Base-by-base conservation (phyloP, 192 early-diverging fungal genomes). In the Helicostylum pulchrum region DNA sequence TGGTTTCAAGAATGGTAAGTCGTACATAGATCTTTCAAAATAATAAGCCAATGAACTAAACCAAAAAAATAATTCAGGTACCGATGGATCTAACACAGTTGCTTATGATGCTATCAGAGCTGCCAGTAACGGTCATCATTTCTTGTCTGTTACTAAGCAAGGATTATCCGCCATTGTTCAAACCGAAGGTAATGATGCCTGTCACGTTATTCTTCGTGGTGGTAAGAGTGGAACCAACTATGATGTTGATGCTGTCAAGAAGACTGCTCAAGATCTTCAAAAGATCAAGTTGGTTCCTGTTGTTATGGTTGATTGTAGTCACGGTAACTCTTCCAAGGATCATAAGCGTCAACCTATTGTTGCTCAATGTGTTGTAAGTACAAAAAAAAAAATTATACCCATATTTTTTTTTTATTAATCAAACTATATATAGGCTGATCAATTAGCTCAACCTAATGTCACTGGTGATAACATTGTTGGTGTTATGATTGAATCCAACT, bases 291-390 rank as follows among this genome's bases (percentile, higher is more conserved):
- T 80, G 60, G 77, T 80, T 64, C 45, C 81, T 19, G 68, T 77
- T 3, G 58, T 99, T 58, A 99, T 99, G 96, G 77, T 97, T 61
- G 96, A 99, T 72, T 95, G 92, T 77, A 93, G 90, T 59, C 96
- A 99, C 77, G 96, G 96, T 30, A 99, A 99, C 83, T 88, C 85
- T 63, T 80, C 73, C 60, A 99, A 99, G 76, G 80, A 94, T 64
- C 92, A 90, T 69, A 79, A 83, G 49, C 83, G 86, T 65, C 96
- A 99, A 80, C 78, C 85, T 44, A 77, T 91, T 54, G 96, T 97
- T 17, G 91, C 57, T n/a, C 57, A 59, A 26, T 45, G n/a, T 59
- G 43, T 59, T 59, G 57, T 59, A 59, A 59, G 57, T 59, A n/a
- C 2, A 36, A 42, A 7, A 42, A 39, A 7, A 44, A 20, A 14